Base-by-base conservation (phyloP, 2,329 filamentous ascomycete species). In the Tolypocladium nubicola region DNA sequence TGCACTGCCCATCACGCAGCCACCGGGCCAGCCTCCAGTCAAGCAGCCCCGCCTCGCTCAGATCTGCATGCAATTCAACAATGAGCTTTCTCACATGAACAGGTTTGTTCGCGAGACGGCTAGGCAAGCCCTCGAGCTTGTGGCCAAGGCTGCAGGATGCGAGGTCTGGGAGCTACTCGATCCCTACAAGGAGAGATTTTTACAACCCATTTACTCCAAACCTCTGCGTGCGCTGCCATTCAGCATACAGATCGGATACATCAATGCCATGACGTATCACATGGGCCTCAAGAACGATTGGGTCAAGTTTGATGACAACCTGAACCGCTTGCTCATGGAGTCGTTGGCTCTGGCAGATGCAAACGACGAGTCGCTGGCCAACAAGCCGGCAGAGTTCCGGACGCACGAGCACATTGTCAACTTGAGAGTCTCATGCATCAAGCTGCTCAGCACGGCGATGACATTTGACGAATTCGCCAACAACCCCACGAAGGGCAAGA, bases 241-340 rank as follows among this genome's bases (percentile, higher is more conserved):
- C 68, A 82, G 90, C 6, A 93, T 90, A 3, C 95, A 99, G 74
- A 99, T 99, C 63, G 95, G 94, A 4, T 97, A 96, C 68, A 97
- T 99, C 64, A 95, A 99, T 69, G 94, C 94, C 1, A 91, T 99
- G 68, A 96, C 90, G 0, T 99, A 95, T 71, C 95, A 95, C 68
- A 83, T 99, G 75, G 87, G 87, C 57, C 79, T 99, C 53, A 93
- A 95, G 69, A 85, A 87, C 53, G 88, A 94, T 62, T 93, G 97
- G 66, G 85, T 99, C 33, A 84, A 87, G 9, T 96, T 97, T 69
- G 94, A 97, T 63, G 93, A 97, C 54, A 86, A 92, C 61, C 79
- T 97, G 33, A 96, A 94, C 63, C 84, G 94, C 50, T 77, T 99
- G 47, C 80, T 99, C 59, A 89, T 95, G 82, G 94, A 99, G 73